These are phyloP conservation scores for Chlamydomonas sp. DNA, from an alignment of 139 green algal genomes.

Conservation along the genomic window DNA sequence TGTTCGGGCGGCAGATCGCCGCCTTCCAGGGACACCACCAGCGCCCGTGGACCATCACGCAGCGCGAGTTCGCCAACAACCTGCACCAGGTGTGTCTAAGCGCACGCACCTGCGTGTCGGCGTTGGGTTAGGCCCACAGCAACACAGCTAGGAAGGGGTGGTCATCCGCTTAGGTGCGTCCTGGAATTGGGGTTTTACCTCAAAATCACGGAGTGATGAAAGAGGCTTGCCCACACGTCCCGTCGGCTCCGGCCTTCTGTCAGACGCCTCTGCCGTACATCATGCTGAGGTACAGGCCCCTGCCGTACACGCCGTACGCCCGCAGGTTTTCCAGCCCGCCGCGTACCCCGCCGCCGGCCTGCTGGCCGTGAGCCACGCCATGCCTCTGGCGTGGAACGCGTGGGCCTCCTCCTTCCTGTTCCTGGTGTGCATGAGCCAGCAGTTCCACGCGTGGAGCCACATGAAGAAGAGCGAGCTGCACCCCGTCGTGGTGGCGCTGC, in stretches of 20 bases:
- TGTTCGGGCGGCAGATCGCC: constrained; percentile 94
- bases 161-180: too few relatives aligned
- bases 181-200: too few relatives aligned
- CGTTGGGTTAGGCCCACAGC: too few relatives aligned
- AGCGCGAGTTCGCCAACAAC: constrained; percentile 97
- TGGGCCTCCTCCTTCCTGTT: constrained; percentile 83
- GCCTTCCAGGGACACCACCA: constrained; percentile 95
- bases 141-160: too few relatives aligned
- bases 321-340: constrained; percentile 66
- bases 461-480: constrained; percentile 90
- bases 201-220: too few relatives aligned
- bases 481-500: constrained; percentile 73
- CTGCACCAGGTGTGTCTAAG: constrained; percentile 77
- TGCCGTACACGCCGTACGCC: constrained; percentile 18
- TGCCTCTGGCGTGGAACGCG: constrained; percentile 55
- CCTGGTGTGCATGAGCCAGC: constrained; percentile 92
- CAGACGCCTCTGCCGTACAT: too few relatives aligned
- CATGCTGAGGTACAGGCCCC: too few relatives aligned
- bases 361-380: constrained; percentile 50
- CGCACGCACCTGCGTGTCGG: too few relatives aligned
- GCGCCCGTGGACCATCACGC: constrained; percentile 97
- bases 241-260: too few relatives aligned
- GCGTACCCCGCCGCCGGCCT: constrained; percentile 42
- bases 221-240: too few relatives aligned
- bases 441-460: constrained; percentile 98